Base-by-base conservation (phyloP, 2,329 filamentous ascomycete species). In the Dactylonectria macrodidyma region DNA sequence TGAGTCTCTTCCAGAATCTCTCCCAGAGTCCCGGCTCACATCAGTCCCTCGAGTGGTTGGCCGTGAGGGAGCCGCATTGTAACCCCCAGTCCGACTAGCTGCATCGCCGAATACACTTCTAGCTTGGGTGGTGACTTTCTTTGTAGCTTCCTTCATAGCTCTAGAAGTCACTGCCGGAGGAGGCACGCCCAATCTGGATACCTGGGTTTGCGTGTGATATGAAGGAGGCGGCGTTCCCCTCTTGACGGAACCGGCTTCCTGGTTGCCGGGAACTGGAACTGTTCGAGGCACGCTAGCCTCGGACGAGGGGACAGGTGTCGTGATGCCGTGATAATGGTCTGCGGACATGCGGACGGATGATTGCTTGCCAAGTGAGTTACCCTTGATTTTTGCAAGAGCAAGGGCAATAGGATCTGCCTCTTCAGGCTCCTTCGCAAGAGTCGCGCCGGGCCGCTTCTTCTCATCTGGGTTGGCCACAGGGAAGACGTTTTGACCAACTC, bases 401-500 rank as follows among this genome's bases (percentile, higher is more conserved):
- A 93, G 89, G 3, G 95, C 96, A 77, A 99, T 97, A 0, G 96
- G 96, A 76, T 99, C 96, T 16, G 88, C 81, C 26, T 94, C 92
- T 33, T 93, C 91, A 38, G 81, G 79, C 62, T 78, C 85, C 73
- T 78, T 78, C 55, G 76, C 80, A 36, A 78, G 81, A 65, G 66
- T 54, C 19, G 73, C 71, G 8, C 74, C 75, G 22, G 72, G 70
- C 34, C 74, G 71, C 22, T 78, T 76, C 70, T 86, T 87, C 71
- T 86, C 88, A 67, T 95, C 93, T 0, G 94, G 92, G 9, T 92
- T 92, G 12, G 93, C 92, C 10, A 99, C 95, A 64, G 97, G 91
- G 76, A 99, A 97, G 11, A 99, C 94, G 75, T 99, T 99, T 75
- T 97, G 94, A 8, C 96, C 96, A 62, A 99, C 90, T 76, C 98